phyloP scores from a whole-genome alignment of 2,329 filamentous ascomycete species.

The Colletotrichum ledebouriae region DNA sequence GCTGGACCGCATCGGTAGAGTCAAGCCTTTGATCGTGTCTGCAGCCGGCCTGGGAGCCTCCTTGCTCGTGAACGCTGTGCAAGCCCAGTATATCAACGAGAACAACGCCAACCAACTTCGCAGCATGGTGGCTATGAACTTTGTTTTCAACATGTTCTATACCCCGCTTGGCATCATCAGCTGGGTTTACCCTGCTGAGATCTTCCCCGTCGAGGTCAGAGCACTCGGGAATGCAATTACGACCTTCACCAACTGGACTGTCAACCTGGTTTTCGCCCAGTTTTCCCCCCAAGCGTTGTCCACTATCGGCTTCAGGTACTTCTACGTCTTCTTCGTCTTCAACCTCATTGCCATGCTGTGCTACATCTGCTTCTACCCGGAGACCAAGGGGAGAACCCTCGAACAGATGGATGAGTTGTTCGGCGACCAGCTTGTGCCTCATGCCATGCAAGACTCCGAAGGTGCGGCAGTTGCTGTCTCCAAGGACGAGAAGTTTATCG shows the following conservation, averaged over 20 bases:
- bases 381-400: slow-evolving; percentile 51
- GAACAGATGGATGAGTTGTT: slow-evolving; percentile 55
- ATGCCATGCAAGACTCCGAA: slow-evolving; percentile 36
- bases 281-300: slow-evolving; percentile 60
- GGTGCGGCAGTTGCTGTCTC: slow-evolving; percentile 30
- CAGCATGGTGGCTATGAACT: slow-evolving; percentile 50
- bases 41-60: slow-evolving; percentile 48
- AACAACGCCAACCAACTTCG: slow-evolving; percentile 47
- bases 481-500: slow-evolving; percentile 34
- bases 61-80: slow-evolving; percentile 48
- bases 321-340: slow-evolving; percentile 48
- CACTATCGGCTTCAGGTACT: slow-evolving; percentile 61
- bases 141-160: slow-evolving; percentile 51
- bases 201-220: slow-evolving; percentile 54
- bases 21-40: slow-evolving; percentile 61
- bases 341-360: slow-evolving; percentile 46
- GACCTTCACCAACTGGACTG: slow-evolving; percentile 49
- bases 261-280: slow-evolving; percentile 61
- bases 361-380: slow-evolving; percentile 49
- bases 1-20: slow-evolving; percentile 61
- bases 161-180: slow-evolving; percentile 59
- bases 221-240: slow-evolving; percentile 48
- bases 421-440: slow-evolving; percentile 44
- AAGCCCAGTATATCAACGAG: slow-evolving; percentile 46
- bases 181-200: slow-evolving; percentile 55